A percentile compares a stretch with the other conserved stretches of the same genome.
phyloP scores from a whole-genome alignment of 805 yeast species.

The Saturnispora gosingensis region DNA sequence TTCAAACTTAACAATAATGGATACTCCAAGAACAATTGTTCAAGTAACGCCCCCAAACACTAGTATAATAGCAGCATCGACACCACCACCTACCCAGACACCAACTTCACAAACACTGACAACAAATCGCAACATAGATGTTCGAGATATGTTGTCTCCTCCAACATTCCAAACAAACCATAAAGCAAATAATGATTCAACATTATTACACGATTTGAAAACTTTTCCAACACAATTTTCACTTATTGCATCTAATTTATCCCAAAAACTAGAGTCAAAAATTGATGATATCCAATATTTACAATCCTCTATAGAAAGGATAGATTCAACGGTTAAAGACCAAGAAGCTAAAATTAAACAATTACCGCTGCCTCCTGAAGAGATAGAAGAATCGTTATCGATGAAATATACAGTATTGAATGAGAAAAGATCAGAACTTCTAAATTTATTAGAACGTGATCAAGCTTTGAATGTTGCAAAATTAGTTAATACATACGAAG shows the following conservation, averaged over 20 bases:
- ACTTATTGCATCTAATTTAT: neutral
- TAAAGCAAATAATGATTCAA: neutral
- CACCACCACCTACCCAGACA: neutral
- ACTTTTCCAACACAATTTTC: conserved; percentile 3
- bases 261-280: conserved; percentile 1
- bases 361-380: neutral
- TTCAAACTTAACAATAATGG: conserved; percentile 1
- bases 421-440: conserved; percentile 28
- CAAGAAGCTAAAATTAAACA: conserved; percentile 10
- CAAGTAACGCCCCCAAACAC: conserved; percentile 4
- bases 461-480: conserved; percentile 56
- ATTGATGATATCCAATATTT: conserved; percentile 5
- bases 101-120: neutral
- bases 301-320: conserved; percentile 8
- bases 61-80: neutral
- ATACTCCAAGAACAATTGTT: conserved; percentile 6
- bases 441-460: conserved; percentile 41
- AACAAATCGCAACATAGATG: neutral
- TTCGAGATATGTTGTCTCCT: neutral
- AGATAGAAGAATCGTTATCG: neutral
- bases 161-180: neutral
- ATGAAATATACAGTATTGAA: conserved; percentile 9
- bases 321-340: conserved; percentile 2
- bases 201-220: neutral
- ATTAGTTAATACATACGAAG: conserved; percentile 46